Evolutionary conservation across 169 alveolate genomes (phyloP).

Genomic region (Blepharisma undulans): DNA sequence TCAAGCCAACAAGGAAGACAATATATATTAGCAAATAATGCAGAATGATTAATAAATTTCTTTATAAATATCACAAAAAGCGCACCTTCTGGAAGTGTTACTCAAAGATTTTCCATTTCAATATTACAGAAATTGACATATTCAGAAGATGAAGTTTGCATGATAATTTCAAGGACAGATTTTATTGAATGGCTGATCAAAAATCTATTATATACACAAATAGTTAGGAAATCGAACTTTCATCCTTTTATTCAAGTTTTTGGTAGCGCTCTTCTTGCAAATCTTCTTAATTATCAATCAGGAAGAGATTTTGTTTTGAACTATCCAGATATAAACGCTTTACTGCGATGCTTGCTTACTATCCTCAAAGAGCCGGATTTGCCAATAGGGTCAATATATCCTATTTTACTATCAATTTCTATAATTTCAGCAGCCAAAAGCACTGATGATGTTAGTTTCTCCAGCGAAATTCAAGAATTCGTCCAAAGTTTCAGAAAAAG

Average conservation of each 20-base stretch:
- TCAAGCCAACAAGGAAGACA: not conserved
- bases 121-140: not conserved
- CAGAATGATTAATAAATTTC: not conserved
- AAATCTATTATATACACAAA: not conserved
- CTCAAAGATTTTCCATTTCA: not conserved
- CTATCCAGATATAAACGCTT: not conserved
- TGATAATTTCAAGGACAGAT: not conserved
- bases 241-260: not conserved
- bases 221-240: not conserved
- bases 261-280: conserved; percentile 7
- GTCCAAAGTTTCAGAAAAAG: not conserved
- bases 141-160: not conserved
- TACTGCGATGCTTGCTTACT: not conserved
- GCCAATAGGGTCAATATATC: not conserved
- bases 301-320: not conserved
- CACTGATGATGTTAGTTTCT: not conserved
- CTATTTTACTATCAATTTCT: not conserved
- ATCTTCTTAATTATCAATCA: not conserved
- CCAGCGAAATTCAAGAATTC: not conserved
- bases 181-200: conserved; percentile 6
- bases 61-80: not conserved
- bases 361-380: not conserved
- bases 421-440: not conserved
- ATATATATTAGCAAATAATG: not conserved
- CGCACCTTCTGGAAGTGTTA: not conserved